Evolutionary conservation across 2,329 filamentous ascomycete species (phyloP).

Genomic region (Cercospora brassicicola): DNA sequence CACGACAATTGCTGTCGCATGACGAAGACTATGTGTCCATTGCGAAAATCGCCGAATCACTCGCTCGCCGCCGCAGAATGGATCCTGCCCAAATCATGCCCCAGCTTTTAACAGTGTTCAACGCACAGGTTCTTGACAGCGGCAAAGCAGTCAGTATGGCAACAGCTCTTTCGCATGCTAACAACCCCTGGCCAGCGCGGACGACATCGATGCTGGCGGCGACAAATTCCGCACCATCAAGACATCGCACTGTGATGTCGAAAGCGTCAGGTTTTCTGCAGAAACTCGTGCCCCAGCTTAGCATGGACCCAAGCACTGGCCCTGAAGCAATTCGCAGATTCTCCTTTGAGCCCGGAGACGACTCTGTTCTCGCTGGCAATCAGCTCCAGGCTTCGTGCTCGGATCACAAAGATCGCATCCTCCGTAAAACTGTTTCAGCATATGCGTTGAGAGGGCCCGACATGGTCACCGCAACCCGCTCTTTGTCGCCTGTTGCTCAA

Average conservation of each 20-base stretch:
- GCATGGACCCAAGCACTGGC: slow-evolving; percentile 19
- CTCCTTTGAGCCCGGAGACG: slow-evolving; percentile 48
- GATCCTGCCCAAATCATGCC: slow-evolving; percentile 37
- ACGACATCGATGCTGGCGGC: slow-evolving; percentile 9
- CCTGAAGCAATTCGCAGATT: slow-evolving; percentile 38
- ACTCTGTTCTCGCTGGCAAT: slow-evolving; percentile 30
- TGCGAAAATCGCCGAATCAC: slow-evolving; percentile 38
- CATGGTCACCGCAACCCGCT: slow-evolving; percentile 6
- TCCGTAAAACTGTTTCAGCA: slow-evolving; percentile 33
- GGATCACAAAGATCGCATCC: slow-evolving; percentile 18
- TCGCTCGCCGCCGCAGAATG: slow-evolving; percentile 42
- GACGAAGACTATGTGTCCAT: slow-evolving; percentile 35
- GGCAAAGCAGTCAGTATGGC: slow-evolving; percentile 8
- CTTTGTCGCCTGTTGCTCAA: slow-evolving; percentile 27
- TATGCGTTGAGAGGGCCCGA: slow-evolving; percentile 20
- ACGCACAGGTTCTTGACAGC: neutral
- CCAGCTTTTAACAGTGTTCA: slow-evolving; percentile 40
- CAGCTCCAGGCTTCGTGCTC: neutral
- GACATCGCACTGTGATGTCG: slow-evolving; percentile 30
- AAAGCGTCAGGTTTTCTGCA: slow-evolving; percentile 38
- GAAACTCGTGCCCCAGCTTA: slow-evolving; percentile 32
- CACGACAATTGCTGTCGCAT: neutral
- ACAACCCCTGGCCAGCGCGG: slow-evolving; percentile 1
- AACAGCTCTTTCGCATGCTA: neutral
- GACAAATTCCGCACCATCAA: slow-evolving; percentile 10